These are phyloP conservation scores for Taphrina wiesneri DNA, from an alignment of 1,139 yeast species.

Conservation along the genomic window DNA sequence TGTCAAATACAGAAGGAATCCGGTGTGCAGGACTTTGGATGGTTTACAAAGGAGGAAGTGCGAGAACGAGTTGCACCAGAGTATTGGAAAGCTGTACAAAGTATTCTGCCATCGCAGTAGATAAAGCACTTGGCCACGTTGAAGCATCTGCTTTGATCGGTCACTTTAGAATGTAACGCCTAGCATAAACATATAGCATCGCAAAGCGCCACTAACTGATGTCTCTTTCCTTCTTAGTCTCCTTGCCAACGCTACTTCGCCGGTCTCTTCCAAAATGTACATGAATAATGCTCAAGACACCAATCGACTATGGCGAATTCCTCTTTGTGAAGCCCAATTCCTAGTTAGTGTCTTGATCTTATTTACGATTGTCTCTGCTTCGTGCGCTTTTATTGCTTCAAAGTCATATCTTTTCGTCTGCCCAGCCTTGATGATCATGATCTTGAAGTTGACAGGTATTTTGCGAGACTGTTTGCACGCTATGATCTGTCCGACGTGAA, in stretches of 20 bases:
- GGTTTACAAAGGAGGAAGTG: slow-evolving; percentile 86
- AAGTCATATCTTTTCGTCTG: slow-evolving; percentile 80
- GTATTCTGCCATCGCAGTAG: slow-evolving; percentile 22
- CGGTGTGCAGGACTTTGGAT: slow-evolving; percentile 56
- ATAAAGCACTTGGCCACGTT: background rate
- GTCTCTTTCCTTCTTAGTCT: background rate
- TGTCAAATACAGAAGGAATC: slow-evolving; percentile 57
- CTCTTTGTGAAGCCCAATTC: slow-evolving; percentile 8
- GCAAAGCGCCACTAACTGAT: background rate
- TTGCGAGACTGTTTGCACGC: slow-evolving; percentile 76
- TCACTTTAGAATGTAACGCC: background rate
- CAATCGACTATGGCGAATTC: background rate
- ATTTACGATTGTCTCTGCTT: slow-evolving; percentile 73
- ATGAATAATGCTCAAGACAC: background rate
- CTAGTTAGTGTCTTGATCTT: slow-evolving; percentile 52
- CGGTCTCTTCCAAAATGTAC: background rate
- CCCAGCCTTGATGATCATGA: slow-evolving; percentile 68
- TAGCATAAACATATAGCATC: background rate
- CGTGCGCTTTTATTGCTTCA: slow-evolving; percentile 65
- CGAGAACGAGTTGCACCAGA: slow-evolving; percentile 54
- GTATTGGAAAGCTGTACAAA: slow-evolving; percentile 46
- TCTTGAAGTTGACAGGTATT: slow-evolving; percentile 76
- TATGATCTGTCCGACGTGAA: slow-evolving; percentile 77
- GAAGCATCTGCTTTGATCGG: background rate
- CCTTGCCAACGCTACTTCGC: background rate